Evolutionary conservation across 78 protist genomes (phyloP).

Genomic region (Dictyostelium firmibasis): DNA sequence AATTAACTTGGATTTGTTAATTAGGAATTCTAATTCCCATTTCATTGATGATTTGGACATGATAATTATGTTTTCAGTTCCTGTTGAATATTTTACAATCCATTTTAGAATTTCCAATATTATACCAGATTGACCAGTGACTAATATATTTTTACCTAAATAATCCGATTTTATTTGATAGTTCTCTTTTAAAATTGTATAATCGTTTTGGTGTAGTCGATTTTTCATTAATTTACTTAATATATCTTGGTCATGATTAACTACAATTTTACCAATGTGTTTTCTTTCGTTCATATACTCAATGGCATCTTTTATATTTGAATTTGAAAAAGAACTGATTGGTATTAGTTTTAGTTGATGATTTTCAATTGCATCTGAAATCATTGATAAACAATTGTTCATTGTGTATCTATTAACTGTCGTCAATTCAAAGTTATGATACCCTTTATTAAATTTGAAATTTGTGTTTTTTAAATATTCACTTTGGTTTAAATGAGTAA

Average conservation of each 20-base stretch:
- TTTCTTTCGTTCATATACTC: slow-evolving; percentile 30
- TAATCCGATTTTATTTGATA: background rate
- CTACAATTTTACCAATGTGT: slow-evolving; percentile 54
- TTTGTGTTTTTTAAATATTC: slow-evolving; percentile 1
- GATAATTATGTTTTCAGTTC: background rate
- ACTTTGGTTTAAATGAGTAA: slow-evolving; percentile 20
- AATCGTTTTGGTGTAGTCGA: background rate
- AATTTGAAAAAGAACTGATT: background rate
- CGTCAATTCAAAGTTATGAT: background rate
- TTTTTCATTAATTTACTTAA: background rate
- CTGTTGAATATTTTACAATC: background rate
- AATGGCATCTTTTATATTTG: slow-evolving; percentile 22
- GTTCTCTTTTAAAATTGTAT: background rate
- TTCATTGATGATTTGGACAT: background rate
- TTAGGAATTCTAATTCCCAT: slow-evolving; percentile 13
- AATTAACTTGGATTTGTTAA: background rate
- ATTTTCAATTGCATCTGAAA: background rate
- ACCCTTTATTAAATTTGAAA: background rate
- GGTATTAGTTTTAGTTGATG: background rate
- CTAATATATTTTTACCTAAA: background rate
- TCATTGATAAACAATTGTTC: background rate
- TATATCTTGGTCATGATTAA: background rate
- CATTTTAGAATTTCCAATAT: background rate
- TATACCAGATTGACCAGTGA: slow-evolving; percentile 56
- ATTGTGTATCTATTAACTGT: background rate